phyloP scores from a whole-genome alignment of 352 stramenopile species.

The Globisporangium orthogonon region DNA sequence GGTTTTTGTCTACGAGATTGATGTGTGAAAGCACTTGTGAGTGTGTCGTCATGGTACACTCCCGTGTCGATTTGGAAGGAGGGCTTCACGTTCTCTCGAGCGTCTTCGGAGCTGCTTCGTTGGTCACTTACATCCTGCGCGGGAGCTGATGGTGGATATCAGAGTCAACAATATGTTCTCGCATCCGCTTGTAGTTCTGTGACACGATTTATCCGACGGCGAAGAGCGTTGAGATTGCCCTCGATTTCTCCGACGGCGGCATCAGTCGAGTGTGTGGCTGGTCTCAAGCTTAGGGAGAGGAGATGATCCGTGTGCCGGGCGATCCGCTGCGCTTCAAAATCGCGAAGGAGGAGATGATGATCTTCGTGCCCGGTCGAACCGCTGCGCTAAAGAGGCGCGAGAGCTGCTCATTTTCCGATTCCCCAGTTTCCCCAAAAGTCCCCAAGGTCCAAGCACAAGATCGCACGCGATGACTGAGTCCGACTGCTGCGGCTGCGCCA shows the following conservation, averaged over 20 bases:
- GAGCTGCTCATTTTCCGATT: neutral
- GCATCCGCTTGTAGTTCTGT: neutral
- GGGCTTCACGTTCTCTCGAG: too few species aligned
- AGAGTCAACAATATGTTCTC: neutral
- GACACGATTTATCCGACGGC: conserved; percentile 6
- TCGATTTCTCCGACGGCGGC: neutral
- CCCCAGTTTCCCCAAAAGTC: neutral
- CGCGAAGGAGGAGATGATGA: neutral
- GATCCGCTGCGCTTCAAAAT: neutral
- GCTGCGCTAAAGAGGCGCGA: too few species aligned
- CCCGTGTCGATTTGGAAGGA: neutral
- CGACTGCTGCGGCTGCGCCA: conserved; percentile 33
- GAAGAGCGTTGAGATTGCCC: neutral
- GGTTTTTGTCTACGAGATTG: neutral
- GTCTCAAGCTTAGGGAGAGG: neutral
- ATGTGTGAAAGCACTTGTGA: neutral
- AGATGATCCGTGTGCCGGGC: neutral
- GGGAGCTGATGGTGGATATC: too few species aligned
- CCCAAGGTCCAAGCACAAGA: neutral
- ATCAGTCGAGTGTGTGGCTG: neutral
- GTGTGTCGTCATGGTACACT: neutral
- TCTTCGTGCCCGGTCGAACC: neutral
- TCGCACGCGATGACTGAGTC: conserved; percentile 22
- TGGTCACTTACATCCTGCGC: too few species aligned
- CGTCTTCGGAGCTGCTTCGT: too few species aligned